A percentile compares a stretch with the other conserved stretches of the same genome.
Conservation (phyloP, 805 yeast genomes). For the Maudiozyma barnettii region DNA sequence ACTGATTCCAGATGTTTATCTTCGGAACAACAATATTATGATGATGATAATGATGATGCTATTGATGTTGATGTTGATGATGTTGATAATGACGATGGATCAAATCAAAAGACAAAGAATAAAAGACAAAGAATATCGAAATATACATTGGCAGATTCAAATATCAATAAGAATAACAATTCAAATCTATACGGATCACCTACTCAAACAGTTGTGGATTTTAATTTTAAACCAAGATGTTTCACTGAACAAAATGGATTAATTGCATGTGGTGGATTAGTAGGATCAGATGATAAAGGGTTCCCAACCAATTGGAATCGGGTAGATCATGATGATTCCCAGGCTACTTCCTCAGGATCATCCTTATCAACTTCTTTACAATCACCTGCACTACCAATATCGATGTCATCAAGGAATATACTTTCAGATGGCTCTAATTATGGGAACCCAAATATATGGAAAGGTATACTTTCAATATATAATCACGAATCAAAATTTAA, state of each 20-base stretch:
- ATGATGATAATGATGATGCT: neutral
- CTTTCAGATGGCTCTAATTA: conserved; percentile 24
- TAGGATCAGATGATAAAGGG: conserved; percentile 31
- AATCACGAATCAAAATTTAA: conserved; percentile 40
- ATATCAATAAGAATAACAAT: neutral
- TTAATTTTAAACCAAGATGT: conserved; percentile 64
- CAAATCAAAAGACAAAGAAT: conserved; percentile 8
- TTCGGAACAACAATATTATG: neutral
- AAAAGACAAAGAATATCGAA: neutral
- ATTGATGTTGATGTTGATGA: too few species aligned
- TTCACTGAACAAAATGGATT: conserved; percentile 48
- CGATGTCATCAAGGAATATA: conserved; percentile 21
- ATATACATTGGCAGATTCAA: neutral
- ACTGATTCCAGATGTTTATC: conserved; percentile 13
- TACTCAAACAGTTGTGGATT: conserved; percentile 34
- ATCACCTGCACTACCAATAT: conserved; percentile 22
- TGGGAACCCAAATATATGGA: conserved; percentile 31
- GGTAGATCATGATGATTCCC: conserved; percentile 3
- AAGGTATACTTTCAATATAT: conserved; percentile 41
- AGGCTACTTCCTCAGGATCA: conserved; percentile 1
- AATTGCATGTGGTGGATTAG: conserved; percentile 44
- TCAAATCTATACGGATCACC: conserved; percentile 11
- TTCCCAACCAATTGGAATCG: conserved; percentile 24
- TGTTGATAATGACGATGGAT: too few species aligned
- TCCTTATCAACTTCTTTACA: neutral